Conservation (phyloP, 2,329 filamentous ascomycete genomes). For the Botryotinia globosa region DNA sequence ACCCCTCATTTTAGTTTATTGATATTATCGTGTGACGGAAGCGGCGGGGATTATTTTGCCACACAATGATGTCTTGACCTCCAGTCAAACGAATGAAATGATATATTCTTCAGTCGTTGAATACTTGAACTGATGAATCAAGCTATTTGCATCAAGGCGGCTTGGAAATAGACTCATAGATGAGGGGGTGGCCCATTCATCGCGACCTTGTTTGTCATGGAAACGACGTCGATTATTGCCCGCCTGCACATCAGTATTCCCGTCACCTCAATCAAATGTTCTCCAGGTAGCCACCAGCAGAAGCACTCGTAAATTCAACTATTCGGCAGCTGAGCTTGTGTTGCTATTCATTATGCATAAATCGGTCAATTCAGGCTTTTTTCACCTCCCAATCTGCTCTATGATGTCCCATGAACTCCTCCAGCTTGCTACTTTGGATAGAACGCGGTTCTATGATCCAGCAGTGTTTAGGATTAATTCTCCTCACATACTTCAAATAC, state of each 20-base stretch:
- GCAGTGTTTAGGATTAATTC: neutral
- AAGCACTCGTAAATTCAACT: neutral
- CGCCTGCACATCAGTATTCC: neutral
- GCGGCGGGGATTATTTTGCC: neutral
- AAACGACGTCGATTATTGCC: neutral
- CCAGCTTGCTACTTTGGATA: neutral
- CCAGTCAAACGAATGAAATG: neutral
- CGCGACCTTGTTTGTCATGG: neutral
- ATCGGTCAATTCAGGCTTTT: neutral
- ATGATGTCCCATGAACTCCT: neutral
- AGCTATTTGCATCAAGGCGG: neutral
- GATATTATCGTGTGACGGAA: too few species aligned
- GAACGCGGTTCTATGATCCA: neutral
- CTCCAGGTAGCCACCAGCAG: neutral
- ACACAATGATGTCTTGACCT: neutral
- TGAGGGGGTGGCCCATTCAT: neutral
- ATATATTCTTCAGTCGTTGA: neutral
- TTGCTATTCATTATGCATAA: neutral
- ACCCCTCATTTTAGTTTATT: neutral
- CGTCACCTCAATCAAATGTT: neutral
- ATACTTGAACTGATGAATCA: too few species aligned
- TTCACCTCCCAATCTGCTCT: neutral
- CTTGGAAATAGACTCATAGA: neutral
- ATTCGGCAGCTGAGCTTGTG: neutral
- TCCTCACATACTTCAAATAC: neutral